These are phyloP conservation scores for Pestalotiopsis sp. DNA, from an alignment of 2,329 filamentous ascomycete species.

Conservation along the genomic window DNA sequence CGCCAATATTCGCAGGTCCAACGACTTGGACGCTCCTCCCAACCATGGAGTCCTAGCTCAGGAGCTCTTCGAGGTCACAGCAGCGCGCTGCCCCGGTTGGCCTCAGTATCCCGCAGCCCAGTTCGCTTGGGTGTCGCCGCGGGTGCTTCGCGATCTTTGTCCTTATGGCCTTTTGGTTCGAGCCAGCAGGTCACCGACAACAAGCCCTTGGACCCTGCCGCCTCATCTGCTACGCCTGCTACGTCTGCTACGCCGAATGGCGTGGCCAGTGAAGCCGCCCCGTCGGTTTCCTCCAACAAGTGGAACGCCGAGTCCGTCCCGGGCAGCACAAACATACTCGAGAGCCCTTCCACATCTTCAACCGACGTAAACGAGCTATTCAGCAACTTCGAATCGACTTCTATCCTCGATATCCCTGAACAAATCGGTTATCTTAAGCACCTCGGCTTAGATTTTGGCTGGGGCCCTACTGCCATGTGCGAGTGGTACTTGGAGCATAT, in stretches of 20 bases:
- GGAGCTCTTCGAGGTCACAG: constrained; percentile 14
- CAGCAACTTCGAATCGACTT: constrained; percentile 34
- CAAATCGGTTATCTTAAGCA: constrained; percentile 80
- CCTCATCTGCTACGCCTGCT: constrained; percentile 13
- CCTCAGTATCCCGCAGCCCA: constrained; percentile 16
- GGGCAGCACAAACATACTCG: constrained; percentile 16
- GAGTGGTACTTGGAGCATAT: constrained; percentile 81
- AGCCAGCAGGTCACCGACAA: constrained; percentile 19
- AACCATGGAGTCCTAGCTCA: constrained; percentile 10
- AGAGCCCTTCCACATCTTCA: constrained; percentile 17
- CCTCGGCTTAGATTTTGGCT: constrained; percentile 86
- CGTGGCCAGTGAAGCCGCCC: background rate
- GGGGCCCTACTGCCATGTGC: constrained; percentile 72
- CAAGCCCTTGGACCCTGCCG: constrained; percentile 14
- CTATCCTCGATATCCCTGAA: constrained; percentile 66
- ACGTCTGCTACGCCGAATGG: background rate
- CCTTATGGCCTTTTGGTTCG: constrained; percentile 33
- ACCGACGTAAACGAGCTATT: constrained; percentile 30
- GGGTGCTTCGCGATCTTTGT: constrained; percentile 30
- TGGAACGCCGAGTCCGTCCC: background rate
- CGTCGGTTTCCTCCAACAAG: background rate
- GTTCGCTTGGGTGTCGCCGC: constrained; percentile 16
- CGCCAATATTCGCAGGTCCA: constrained; percentile 17
- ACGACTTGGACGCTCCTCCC: constrained; percentile 11
- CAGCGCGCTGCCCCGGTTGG: constrained; percentile 18